A percentile compares a stretch with the other conserved stretches of the same genome.
Evolutionary conservation across 805 yeast species (phyloP).

Genomic region (Wickerhamiella bombiphila): DNA sequence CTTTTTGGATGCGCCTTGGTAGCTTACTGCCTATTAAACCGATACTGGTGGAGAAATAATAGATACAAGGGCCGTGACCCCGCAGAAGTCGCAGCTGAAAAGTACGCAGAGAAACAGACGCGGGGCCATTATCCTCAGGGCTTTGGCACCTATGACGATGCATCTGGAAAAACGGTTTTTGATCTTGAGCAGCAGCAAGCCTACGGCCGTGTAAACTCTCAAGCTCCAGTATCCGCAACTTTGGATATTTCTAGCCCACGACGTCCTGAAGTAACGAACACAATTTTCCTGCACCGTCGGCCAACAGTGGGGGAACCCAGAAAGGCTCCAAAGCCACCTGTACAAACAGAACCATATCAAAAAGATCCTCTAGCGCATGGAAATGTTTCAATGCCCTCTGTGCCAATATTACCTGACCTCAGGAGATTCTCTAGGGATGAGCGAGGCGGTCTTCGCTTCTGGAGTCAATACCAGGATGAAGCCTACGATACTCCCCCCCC

Average conservation of each 20-base stretch:
- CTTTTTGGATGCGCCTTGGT: slow-evolving; percentile 4
- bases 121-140: background rate
- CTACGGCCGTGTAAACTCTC: no score
- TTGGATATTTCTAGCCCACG: background rate
- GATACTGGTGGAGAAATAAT: background rate
- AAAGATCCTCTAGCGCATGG: background rate
- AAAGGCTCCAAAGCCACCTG: background rate
- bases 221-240: no score
- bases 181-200: background rate
- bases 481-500: background rate
- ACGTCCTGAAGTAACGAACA: background rate
- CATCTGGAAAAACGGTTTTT: background rate
- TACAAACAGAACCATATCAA: background rate
- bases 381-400: background rate
- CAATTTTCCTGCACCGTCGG: background rate
- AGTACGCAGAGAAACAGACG: background rate
- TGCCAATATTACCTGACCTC: no score
- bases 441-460: no score
- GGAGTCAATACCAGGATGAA: background rate
- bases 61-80: background rate
- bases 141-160: background rate
- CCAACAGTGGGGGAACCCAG: background rate
- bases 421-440: no score
- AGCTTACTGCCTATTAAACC: slow-evolving; percentile 4
- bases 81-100: slow-evolving; percentile 1